Evolutionary conservation across 1,284 basidiomycete genomes (phyloP), one percentile per base, ranked within the genome.

Genomic region (Pascua sp.): DNA sequence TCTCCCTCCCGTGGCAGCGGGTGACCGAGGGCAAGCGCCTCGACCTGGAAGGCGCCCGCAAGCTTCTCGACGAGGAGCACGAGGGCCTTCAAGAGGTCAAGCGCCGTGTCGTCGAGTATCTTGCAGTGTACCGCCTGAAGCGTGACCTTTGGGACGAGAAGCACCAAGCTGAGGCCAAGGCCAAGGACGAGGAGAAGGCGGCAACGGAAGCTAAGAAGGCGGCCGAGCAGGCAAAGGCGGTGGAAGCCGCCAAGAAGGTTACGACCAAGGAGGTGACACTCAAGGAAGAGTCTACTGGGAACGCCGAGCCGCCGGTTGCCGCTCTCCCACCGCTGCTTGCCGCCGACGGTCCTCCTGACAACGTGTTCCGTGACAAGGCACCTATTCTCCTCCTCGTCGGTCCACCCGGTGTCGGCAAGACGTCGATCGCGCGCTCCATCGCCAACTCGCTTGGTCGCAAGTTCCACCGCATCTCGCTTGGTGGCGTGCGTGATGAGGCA

Each of bases 351-450:
- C 69, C 69, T 0, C 65, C 73, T 1, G 56, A 64, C 38, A 67
- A 70, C 39, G 62, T 71, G 4, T 76, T 67, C 61, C 61, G 71
- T 18, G 72, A 76, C 58, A 74, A 72, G 50, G 73, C 72, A 5
- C 73, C 73, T 0, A 76, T 76, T 39, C 57, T 76, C 11, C 65
- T 76, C 5, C 65, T 98, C 11, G 91, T 91, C 37, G 95, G 94
- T 9, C 95, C 95, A 11, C 95, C 95, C 1, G 95, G 95, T 73
- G 95, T 98, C 1, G 94, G 94, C 38, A 95, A 95, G 80, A 96
- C 90, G 2, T 88, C 84, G 4, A 72, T 76, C 42, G 73, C 73
- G 0, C 63, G 67, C 10, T 76, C 73, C 8, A 62, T 76, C 13
- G 73, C 73, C 12, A 54, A 58, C 7, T 67, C 71, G 0, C 61